Evolutionary conservation across 805 yeast genomes (phyloP).

Genomic region (Myxozyma neglecta): DNA sequence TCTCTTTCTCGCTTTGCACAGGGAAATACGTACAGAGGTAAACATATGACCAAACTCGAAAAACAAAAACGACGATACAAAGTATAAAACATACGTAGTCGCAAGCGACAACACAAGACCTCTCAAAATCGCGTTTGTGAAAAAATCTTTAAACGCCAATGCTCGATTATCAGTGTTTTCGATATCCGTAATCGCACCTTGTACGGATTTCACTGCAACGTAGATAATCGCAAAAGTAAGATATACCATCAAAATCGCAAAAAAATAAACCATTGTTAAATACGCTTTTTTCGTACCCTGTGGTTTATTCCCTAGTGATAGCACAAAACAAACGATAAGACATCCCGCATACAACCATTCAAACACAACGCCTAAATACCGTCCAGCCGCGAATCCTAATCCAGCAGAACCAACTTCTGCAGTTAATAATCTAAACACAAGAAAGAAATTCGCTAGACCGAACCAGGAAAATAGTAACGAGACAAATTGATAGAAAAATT

Average conservation of each 20-base stretch:
- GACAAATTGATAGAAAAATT: slow-evolving; percentile 83
- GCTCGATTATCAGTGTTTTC: slow-evolving; percentile 32
- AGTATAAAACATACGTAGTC: slow-evolving; percentile 90
- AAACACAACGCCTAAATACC: slow-evolving; percentile 77
- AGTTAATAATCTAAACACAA: slow-evolving; percentile 89
- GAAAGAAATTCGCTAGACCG: slow-evolving; percentile 85
- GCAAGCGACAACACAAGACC: slow-evolving; percentile 80
- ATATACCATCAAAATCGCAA: slow-evolving; percentile 78
- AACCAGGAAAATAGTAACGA: slow-evolving; percentile 85
- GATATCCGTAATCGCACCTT: slow-evolving; percentile 38
- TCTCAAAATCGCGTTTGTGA: slow-evolving; percentile 50
- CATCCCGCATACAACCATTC: slow-evolving; percentile 80
- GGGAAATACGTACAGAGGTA: slow-evolving; percentile 57
- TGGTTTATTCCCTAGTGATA: slow-evolving; percentile 96
- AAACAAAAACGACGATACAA: slow-evolving; percentile 76
- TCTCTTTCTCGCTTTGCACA: not conserved
- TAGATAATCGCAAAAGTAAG: slow-evolving; percentile 80
- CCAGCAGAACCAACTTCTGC: slow-evolving; percentile 64
- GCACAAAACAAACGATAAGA: slow-evolving; percentile 76
- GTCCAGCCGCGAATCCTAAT: slow-evolving; percentile 49
- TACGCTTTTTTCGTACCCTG: slow-evolving; percentile 74
- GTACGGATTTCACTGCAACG: slow-evolving; percentile 63
- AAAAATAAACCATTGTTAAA: slow-evolving; percentile 64
- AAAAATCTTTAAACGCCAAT: slow-evolving; percentile 35
- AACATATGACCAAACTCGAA: slow-evolving; percentile 96